A percentile compares a stretch with the other conserved stretches of the same genome.
phyloP scores from a whole-genome alignment of 225 moss, liverwort and hornwort species.

The Sphagnum contortum region DNA sequence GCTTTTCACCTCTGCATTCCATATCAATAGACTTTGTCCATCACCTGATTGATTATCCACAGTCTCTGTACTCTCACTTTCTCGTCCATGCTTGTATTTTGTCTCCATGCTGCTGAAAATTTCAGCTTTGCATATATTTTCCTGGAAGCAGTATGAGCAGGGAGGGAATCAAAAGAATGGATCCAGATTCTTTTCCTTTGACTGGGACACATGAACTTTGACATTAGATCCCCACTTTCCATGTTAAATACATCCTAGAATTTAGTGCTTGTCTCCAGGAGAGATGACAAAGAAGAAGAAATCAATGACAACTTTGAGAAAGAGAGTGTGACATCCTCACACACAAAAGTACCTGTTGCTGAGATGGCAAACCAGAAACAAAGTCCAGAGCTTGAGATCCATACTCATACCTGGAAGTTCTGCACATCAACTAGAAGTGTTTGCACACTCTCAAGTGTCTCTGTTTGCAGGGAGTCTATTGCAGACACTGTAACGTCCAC shows the following conservation, averaged over 20 bases:
- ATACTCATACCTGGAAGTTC: conserved; percentile 4
- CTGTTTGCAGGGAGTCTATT: conserved; percentile 11
- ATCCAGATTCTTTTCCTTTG: no score
- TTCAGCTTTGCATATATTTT: conserved; percentile 4
- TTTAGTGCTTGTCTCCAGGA: no score
- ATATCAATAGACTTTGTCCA: conserved; percentile 3
- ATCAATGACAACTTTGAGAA: no score
- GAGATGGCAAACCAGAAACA: no score
- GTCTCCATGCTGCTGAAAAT: not conserved
- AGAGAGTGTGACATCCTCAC: no score
- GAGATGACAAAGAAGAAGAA: no score
- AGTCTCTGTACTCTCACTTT: not conserved
- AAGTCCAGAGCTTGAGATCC: no score
- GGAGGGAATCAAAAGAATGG: no score
- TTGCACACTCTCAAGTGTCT: conserved; percentile 2
- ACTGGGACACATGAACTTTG: no score
- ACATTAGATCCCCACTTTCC: no score
- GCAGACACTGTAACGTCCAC: conserved; percentile 14
- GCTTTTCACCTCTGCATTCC: conserved; percentile 2
- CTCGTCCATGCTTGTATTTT: not conserved
- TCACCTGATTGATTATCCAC: not conserved
- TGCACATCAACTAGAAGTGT: conserved; percentile 6
- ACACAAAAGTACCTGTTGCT: no score
- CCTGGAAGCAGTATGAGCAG: not conserved
- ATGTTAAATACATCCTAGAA: not conserved